A percentile compares a stretch with the other conserved stretches of the same genome.
These are phyloP conservation scores for Malassezia obtusa DNA, from an alignment of 1,284 basidiomycete species.

Conservation along the genomic window DNA sequence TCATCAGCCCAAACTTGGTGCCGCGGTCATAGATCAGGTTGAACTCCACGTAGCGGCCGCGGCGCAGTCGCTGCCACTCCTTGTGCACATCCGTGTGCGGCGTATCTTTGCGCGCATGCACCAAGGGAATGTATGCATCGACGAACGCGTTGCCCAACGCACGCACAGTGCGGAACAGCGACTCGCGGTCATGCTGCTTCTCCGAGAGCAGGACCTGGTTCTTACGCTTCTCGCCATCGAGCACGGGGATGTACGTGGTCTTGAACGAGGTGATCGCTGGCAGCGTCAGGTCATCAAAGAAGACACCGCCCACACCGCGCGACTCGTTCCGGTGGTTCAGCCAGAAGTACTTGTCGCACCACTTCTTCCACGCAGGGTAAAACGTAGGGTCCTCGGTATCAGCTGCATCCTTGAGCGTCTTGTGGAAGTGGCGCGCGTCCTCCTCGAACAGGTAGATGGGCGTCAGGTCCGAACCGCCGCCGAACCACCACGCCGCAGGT, in stretches of 20 bases:
- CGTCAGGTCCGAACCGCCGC: slow-evolving; percentile 90
- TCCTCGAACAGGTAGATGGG: slow-evolving; percentile 83
- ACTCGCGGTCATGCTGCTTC: slow-evolving; percentile 29
- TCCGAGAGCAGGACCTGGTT: slow-evolving; percentile 19
- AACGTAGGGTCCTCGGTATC: slow-evolving; percentile 62
- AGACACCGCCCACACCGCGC: slow-evolving; percentile 86
- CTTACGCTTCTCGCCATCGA: slow-evolving; percentile 24
- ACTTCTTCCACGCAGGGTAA: slow-evolving; percentile 76
- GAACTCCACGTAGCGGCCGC: slow-evolving; percentile 46
- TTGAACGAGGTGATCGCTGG: slow-evolving; percentile 20
- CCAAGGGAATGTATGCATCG: slow-evolving; percentile 41
- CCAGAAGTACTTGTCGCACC: slow-evolving; percentile 97
- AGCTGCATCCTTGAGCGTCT: slow-evolving; percentile 66
- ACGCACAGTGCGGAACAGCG: slow-evolving; percentile 39
- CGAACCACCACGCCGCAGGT: slow-evolving; percentile 89
- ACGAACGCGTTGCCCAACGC: slow-evolving; percentile 42
- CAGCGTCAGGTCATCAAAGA: slow-evolving; percentile 62
- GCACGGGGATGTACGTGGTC: slow-evolving; percentile 25
- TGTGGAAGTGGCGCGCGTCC: slow-evolving; percentile 80
- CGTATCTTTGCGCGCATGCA: slow-evolving; percentile 30
- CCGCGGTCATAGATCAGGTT: slow-evolving; percentile 47
- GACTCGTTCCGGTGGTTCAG: slow-evolving; percentile 83
- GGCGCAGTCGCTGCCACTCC: slow-evolving; percentile 40
- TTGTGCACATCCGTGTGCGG: slow-evolving; percentile 25
- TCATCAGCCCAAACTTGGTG: slow-evolving; percentile 46